Base-by-base conservation (phyloP, 352 stramenopile genomes). In the Bremia lactucae region DNA sequence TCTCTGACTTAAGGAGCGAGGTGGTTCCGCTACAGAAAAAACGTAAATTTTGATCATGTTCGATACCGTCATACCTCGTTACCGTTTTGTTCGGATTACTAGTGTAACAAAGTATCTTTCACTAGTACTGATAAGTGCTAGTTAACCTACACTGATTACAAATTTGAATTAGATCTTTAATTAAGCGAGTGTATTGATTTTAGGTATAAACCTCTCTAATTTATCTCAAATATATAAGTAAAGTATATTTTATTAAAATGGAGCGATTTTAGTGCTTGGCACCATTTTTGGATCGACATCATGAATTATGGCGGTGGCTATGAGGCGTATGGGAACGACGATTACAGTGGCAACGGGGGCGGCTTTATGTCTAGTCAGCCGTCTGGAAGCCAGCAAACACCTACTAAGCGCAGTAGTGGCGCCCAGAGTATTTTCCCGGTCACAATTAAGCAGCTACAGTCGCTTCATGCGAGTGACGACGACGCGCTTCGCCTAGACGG, bases 351-450 rank as follows among this genome's bases (percentile, higher is more conserved):
- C 23, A 46, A 45, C 39, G 68, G 72, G 36, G 77, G 73, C 21
- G 73, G 72, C 36, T 86, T 83, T 64, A 85, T 85, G 72, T 67
- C 62, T 26, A 85, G 71, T 44, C 62, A 85, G 45, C 59, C 55
- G 1, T 46, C 38, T 8, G 49, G 43, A 24, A 83, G 62, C 36
- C 74, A 86, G 49, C 36, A 50, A 21, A 83, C 74, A 35, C 70
- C 66, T 8, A 68, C 23, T 26, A 82, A 82, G 44, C 65, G 65
- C 21, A 63, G 70, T 22, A 36, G 61, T 23, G 56, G 41, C 22
- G 51, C 58, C 21, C 90, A 97, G 73, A 95, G 82, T 26, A 53
- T 97, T n/a, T 72, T 95, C n/a, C 87, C 92, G 8, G 59, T 97
- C 21, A 96, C 87, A 1, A 72, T 96, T 49, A 72, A 75, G 43